Base-by-base conservation (phyloP, 1,139 yeast species). In the Debaryomyces nepalensis region DNA sequence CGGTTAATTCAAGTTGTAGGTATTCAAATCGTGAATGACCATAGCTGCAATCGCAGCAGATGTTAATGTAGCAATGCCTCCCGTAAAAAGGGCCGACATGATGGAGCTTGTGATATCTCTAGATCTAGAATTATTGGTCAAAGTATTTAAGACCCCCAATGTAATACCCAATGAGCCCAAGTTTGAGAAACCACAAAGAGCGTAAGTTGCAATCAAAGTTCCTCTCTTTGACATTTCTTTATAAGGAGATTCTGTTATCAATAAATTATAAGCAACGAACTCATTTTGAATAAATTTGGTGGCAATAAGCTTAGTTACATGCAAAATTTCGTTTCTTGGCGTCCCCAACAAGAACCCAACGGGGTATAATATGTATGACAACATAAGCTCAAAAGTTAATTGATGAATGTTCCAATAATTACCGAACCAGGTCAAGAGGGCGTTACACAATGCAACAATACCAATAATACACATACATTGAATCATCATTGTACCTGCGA, bases 1-100 rank as follows among this genome's bases (percentile, higher is more conserved):
- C 9, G 12, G 3, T 18, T 20, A 38, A 31, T 39, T 26, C 10
- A 33, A 14, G 30, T 20, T 32, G 24, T 19, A 39, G 5, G 45
- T 19, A 20, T 21, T 27, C 57, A 77, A 64, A 51, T 79, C 81
- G 47, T 81, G 81, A 58, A 82, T 69, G 27, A 81, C 81, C 86
- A 82, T 82, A 34, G 84, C 85, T 11, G 87, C 86, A 46, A 81
- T 78, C 43, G 83, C 80, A 19, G 87, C 86, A 7, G 84, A 75
- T 41, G 78, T 64, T 46, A 79, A 64, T 4, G 87, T 82, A 21
- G 84, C 69, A 46, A 79, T 66, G 46, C 75, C 73, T 8, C 87
- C 87, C 33, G 78, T 68, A 33, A 79, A 49, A 50, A 82, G 72
- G 2, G 86, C 74, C 29, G 82, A 73, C 33, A 74, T 48, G 41